Base-by-base conservation (phyloP, 768 basidiomycete species). In the Pholiota microspora region DNA sequence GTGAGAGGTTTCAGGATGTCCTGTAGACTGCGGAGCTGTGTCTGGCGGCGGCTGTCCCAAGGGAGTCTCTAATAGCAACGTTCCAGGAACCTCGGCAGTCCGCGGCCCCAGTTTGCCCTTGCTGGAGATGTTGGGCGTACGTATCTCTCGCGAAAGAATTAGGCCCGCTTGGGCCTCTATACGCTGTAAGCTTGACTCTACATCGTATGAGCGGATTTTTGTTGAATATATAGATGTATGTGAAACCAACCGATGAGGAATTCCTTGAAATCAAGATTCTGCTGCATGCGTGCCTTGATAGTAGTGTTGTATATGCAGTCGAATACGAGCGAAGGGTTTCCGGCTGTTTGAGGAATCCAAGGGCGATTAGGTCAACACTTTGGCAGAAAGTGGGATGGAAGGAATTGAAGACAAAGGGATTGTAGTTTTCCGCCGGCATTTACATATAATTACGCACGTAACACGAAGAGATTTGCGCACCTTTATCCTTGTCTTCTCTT, bases 111-210 rank as follows among this genome's bases (percentile, higher is more conserved):
- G 78, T 61, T 77, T 80, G 16, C 90, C 90, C 67, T 92, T 93
- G 49, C 84, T 83, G 2, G 78, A 68, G 51, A 93, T 89, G 67
- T 92, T 93, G 3, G 90, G 91, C 0, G 80, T 87, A 21, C 79
- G 78, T 54, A 92, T 82, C 44, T 82, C 76, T 23, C 88, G 81
- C 1, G 89, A 89, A 32, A 92, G 77, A 0, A 73, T 59, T 10
- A 89, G 62, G 3, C 75, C 63, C 6, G 80, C 77, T 57, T 87
- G 83, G 0, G 77, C 74, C 69, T 89, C 86, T 42, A 88, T 79
- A 8, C 81, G 82, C 59, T 86, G 85, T 2, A 90, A 66, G 0
- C 84, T 82, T 7, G 88, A 77, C 67, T 91, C 88, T 91, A 58
- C 28, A 18, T 13, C 27, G 32, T 7, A 18, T 36, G 45, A 10